Base-by-base conservation (phyloP, 2,329 filamentous ascomycete genomes). In the Trichoderma cornu-damae region DNA sequence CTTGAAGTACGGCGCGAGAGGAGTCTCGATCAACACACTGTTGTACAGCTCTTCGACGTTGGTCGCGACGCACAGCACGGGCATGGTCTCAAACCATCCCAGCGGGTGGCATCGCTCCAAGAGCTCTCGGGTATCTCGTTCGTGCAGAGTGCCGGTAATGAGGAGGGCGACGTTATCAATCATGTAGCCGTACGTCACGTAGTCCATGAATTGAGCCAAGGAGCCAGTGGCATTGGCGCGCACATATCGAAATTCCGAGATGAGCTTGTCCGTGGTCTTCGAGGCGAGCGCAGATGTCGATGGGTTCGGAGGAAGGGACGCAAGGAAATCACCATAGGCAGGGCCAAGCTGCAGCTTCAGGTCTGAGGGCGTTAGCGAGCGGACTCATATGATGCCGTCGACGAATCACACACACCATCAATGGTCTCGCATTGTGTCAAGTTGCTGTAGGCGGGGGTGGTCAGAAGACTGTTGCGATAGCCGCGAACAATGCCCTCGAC, bases 21-120 rank as follows among this genome's bases (percentile, higher is more conserved):
- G 94, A 3, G 94, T 99, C 77, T 99, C 94, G 64, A 99, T 92
- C 64, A 99, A 78, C 16, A 99, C 94, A 44, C 89, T 95, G 79
- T 97, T 99, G 81, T 99, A 99, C 35, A 99, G 82, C 71, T 99
- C 94, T 76, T 99, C 94, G 63, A 97, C 96, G 73, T 97, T 99
- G 50, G 93, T 96, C 30, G 94, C 94, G 43, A 97, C 93, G 70
- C 93, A 97, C 53, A 99, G 87, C 3, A 96, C 94, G 0, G 94
- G 95, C 87, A 99, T 91, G 7, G 94, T 96, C 79, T 99, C 94
- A 72, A 99, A 99, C 91, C 92, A 97, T 65, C 94, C 94, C 6
- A 99, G 82, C 6, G 94, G 94, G 68, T 99, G 95, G 74, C 95
- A 99, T 73, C 94, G 82, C 70, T 97, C 94, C 54, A 99, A 78